These are phyloP conservation scores for Haplosporangium sp. DNA, from an alignment of 371 early-diverging fungal genomes.

Conservation along the genomic window DNA sequence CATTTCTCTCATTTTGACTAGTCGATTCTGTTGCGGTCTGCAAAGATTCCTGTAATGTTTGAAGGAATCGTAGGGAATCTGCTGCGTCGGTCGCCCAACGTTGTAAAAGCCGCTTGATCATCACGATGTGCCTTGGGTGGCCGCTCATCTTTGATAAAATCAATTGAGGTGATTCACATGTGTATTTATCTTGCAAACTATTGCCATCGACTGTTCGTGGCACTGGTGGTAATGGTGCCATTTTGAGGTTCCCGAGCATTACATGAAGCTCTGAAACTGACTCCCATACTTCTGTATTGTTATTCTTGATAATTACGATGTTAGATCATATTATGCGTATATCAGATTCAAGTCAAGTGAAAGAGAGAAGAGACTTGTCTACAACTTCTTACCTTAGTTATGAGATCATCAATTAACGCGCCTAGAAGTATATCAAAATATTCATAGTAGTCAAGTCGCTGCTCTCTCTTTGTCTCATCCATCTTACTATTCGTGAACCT, in stretches of 20 bases:
- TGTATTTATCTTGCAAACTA: not conserved
- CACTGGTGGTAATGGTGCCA: not conserved
- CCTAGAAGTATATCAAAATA: not conserved
- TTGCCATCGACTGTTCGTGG: not conserved
- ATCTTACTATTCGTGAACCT: not conserved
- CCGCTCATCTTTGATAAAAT: not conserved
- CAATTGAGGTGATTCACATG: no score
- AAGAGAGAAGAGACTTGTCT: not conserved
- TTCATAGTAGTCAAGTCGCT: not conserved
- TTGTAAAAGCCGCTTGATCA: not conserved
- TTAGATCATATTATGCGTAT: not conserved
- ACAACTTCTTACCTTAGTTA: not conserved
- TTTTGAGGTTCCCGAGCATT: not conserved
- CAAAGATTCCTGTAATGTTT: not conserved
- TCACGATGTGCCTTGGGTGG: not conserved
- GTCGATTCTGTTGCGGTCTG: not conserved
- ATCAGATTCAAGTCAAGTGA: not conserved
- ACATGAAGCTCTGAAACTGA: not conserved
- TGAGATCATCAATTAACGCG: not conserved
- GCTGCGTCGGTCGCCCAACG: not conserved
- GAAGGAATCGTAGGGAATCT: not conserved
- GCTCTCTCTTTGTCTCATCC: no score
- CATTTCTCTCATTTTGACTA: not conserved
- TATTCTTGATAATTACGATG: not conserved
- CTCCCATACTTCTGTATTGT: not conserved